Percentiles rank a stretch among this genome's conserved stretches.
phyloP scores from a whole-genome alignment of 2,329 filamentous ascomycete species.

The Sphaceloma murrayae region DNA sequence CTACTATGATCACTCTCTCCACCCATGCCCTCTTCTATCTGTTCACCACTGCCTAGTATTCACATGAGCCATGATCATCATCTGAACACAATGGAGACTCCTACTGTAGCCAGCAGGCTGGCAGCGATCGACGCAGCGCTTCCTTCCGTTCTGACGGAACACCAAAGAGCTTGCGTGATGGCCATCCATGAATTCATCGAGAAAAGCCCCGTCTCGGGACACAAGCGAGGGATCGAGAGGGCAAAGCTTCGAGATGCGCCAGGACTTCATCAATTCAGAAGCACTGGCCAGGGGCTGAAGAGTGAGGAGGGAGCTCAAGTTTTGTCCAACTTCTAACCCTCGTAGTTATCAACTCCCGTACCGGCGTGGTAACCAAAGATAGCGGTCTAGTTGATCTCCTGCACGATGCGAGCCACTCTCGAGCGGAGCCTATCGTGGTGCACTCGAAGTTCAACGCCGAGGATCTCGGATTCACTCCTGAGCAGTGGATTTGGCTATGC shows the following conservation, averaged over 20 bases:
- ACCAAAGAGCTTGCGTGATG: neutral
- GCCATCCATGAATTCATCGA: slow-evolving; percentile 5
- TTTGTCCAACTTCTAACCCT: no score
- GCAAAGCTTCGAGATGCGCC: slow-evolving; percentile 6
- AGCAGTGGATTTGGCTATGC: slow-evolving; percentile 12
- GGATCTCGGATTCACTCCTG: slow-evolving; percentile 4
- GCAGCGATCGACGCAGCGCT: neutral
- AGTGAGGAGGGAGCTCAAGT: neutral
- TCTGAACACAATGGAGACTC: no score
- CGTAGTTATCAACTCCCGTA: slow-evolving; percentile 5
- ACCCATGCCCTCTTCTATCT: no score
- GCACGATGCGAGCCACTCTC: neutral
- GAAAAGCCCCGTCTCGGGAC: neutral
- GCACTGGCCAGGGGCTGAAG: neutral
- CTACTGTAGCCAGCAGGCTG: neutral
- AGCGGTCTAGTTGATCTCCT: neutral
- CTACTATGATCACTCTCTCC: no score
- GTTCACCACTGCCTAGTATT: no score
- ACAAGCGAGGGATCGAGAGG: neutral
- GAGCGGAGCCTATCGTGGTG: neutral
- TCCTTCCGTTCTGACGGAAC: neutral
- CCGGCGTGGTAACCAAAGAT: neutral
- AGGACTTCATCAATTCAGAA: neutral
- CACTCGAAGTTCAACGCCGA: neutral
- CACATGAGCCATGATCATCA: no score